Percentiles rank a stretch among this genome's conserved stretches.
These are phyloP conservation scores for Phialophora macrospora DNA, from an alignment of 2,329 filamentous ascomycete species.

Conservation along the genomic window DNA sequence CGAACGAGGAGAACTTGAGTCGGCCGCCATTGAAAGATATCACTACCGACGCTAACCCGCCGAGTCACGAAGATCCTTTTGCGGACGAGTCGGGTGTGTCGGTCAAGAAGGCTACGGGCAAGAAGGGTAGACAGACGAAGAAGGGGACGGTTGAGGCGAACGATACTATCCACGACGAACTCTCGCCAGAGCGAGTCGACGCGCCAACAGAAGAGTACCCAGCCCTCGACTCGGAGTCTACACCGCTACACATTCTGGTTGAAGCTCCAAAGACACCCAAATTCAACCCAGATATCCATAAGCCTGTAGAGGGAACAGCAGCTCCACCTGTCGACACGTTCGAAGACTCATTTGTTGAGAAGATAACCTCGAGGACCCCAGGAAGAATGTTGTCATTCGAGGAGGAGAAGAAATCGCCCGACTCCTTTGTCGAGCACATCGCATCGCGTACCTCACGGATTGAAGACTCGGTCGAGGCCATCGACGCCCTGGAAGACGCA, in stretches of 20 bases:
- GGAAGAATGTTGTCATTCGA: slow-evolving; percentile 31
- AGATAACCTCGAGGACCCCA: slow-evolving; percentile 41
- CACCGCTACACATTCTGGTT: slow-evolving; percentile 7
- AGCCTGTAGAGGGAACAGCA: slow-evolving; percentile 12
- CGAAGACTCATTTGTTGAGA: slow-evolving; percentile 43
- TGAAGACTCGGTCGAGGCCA: slow-evolving; percentile 56
- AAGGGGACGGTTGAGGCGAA: slow-evolving; percentile 19
- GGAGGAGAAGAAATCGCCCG: slow-evolving; percentile 11
- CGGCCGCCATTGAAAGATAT: slow-evolving; percentile 37
- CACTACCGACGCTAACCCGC: slow-evolving; percentile 33
- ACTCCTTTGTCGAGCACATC: slow-evolving; percentile 37
- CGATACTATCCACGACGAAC: background rate
- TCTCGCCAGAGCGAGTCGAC: slow-evolving; percentile 9
- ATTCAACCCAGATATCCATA: slow-evolving; percentile 40
- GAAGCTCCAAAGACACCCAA: slow-evolving; percentile 37
- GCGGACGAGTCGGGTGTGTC: slow-evolving; percentile 17
- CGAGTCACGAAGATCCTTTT: slow-evolving; percentile 24
- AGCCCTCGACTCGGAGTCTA: slow-evolving; percentile 5
- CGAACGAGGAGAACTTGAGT: slow-evolving; percentile 21
- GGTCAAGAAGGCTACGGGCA: slow-evolving; percentile 27
- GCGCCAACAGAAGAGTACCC: slow-evolving; percentile 11
- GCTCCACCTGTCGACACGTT: slow-evolving; percentile 19
- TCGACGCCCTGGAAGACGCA: slow-evolving; percentile 59
- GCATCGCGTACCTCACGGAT: slow-evolving; percentile 38
- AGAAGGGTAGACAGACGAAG: slow-evolving; percentile 21